Evolutionary conservation across 2,329 filamentous ascomycete genomes (phyloP), one percentile per base, ranked within the genome.

Genomic region (Emergomyces pasteurianus): DNA sequence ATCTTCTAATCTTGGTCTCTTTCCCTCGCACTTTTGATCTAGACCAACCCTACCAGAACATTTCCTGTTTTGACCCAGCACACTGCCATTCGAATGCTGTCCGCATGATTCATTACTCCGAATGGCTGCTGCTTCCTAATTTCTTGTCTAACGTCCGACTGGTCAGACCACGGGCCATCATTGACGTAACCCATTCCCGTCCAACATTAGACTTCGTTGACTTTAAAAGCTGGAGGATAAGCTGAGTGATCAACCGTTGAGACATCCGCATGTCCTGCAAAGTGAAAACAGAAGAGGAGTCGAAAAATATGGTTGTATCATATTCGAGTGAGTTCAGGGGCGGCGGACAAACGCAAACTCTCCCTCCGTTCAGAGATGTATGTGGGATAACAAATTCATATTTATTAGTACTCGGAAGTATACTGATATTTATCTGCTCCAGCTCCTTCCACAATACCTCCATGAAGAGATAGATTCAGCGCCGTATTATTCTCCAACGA

Each of bases 401-500:
- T n/a, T 28, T 34, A 31, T 53, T 36, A 4, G 18, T 16, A 16
- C 34, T 57, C 43, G 23, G 7, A 5, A 50, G n/a, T n/a, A 36
- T 36, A 38, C 60, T 59, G 36, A 62, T 58, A 31, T 18, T 23
- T 18, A 1, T 46, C 5, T 16, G 18, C 21, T 36, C 10, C 55
- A 76, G 74, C 67, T 76, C 14, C 72, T 76, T 16, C 74, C 74
- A 31, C 67, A 73, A 61, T 72, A 76, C 63, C 68, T 76, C 10
- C 74, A 75, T 62, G 73, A 75, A 63, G 74, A 74, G 62, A 76
- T 76, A 62, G 74, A 76, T 40, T 74, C 73, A 26, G 71, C 70
- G 14, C 67, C 73, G 63, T 74, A 71, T 63, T 68, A 68, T 60
- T 66, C 64, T 49, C 68, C 70, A 18, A 67, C 65, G 43, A 64